phyloP scores from a whole-genome alignment of 2,329 filamentous ascomycete genomes.

The Monosporascus cannonballus region DNA sequence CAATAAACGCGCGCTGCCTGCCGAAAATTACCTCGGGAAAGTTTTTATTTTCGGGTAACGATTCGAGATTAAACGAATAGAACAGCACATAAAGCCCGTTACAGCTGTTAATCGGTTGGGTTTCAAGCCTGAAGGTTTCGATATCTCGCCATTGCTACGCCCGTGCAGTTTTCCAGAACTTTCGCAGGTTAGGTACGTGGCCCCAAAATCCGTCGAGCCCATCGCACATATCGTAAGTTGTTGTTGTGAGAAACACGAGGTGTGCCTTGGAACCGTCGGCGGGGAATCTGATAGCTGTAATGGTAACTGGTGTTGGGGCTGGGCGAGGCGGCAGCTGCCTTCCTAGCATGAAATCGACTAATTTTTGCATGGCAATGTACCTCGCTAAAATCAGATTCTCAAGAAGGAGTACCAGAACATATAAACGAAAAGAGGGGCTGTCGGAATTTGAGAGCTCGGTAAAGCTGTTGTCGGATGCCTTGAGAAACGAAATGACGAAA shows the following conservation, averaged over 20 bases:
- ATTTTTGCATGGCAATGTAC: no score
- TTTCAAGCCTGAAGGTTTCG: conserved; percentile 3
- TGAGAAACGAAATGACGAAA: no score
- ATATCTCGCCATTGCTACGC: conserved; percentile 3
- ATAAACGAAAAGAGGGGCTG: no score
- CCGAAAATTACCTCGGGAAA: not conserved
- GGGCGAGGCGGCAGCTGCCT: no score
- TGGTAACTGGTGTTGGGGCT: conserved; percentile 2
- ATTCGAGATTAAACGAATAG: conserved; percentile 4
- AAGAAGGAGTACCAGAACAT: no score
- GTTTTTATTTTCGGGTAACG: not conserved
- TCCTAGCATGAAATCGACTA: no score
- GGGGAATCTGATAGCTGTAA: not conserved
- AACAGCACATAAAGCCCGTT: conserved; percentile 2
- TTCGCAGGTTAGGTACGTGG: conserved; percentile 1
- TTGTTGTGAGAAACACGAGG: not conserved
- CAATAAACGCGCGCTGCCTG: not conserved
- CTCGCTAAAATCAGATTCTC: no score
- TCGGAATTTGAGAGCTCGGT: no score
- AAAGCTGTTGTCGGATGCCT: no score
- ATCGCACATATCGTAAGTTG: not conserved
- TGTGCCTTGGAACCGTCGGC: not conserved
- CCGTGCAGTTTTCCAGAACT: not conserved
- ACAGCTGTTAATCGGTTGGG: not conserved
- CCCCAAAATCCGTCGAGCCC: not conserved